phyloP scores from a whole-genome alignment of 23 red algal genomes.

The Gracilaria vermiculophylla region DNA sequence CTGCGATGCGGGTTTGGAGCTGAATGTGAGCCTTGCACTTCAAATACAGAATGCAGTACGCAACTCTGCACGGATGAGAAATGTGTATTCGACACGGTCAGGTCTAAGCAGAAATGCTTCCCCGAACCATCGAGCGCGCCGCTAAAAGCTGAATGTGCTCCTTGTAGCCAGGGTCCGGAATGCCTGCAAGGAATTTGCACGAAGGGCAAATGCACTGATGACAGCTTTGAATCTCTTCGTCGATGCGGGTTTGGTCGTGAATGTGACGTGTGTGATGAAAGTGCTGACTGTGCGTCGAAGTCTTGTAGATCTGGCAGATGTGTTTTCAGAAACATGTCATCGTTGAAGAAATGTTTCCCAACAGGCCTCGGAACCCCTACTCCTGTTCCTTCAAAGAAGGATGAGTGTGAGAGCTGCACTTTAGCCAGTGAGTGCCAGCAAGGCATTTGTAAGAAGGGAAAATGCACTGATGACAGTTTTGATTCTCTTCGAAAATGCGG shows the following conservation, averaged over 20 bases:
- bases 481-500: background rate
- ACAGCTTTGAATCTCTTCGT: background rate
- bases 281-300: slow-evolving; percentile 10
- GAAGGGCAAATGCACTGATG: slow-evolving; percentile 47
- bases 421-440: background rate
- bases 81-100: slow-evolving; percentile 10
- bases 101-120: slow-evolving; percentile 51
- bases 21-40: slow-evolving; percentile 29
- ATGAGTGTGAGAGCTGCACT: slow-evolving; percentile 4
- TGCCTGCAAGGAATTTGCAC: slow-evolving; percentile 1
- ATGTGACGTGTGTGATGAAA: background rate
- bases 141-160: slow-evolving; percentile 12
- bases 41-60: background rate
- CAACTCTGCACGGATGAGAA: slow-evolving; percentile 17
- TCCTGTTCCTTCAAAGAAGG: background rate
- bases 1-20: background rate
- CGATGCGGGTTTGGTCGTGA: slow-evolving; percentile 13
- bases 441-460: slow-evolving; percentile 39
- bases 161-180: background rate
- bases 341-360: slow-evolving; percentile 25
- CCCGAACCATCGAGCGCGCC: background rate
- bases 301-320: background rate
- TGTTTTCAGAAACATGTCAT: background rate
- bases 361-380: background rate
- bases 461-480: slow-evolving; percentile 28